phyloP scores from a whole-genome alignment of 805 yeast species.

The Lachancea thermotolerans region DNA sequence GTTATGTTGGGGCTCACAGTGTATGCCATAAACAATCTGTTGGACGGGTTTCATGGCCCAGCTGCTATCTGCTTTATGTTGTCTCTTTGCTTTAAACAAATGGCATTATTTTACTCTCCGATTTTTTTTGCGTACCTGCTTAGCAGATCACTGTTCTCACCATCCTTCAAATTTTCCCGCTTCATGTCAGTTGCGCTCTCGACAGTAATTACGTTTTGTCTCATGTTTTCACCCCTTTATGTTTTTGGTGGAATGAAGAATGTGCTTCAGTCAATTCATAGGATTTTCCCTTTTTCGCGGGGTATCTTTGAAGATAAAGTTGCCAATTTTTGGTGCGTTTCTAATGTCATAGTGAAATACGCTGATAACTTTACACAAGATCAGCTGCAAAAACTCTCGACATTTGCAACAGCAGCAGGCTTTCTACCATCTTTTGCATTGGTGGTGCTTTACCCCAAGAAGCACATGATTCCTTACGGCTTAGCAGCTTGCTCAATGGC shows the following conservation, averaged over 20 bases:
- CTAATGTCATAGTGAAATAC: slow-evolving; percentile 72
- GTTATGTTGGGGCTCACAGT: slow-evolving; percentile 89
- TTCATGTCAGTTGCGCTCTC: slow-evolving; percentile 57
- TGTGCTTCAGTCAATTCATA: slow-evolving; percentile 46
- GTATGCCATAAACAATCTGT: slow-evolving; percentile 56
- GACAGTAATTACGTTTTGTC: slow-evolving; percentile 47
- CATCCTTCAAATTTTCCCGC: slow-evolving; percentile 47
- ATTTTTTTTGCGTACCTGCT: slow-evolving; percentile 75
- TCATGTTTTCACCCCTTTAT: slow-evolving; percentile 56
- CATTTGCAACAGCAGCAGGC: slow-evolving; percentile 44
- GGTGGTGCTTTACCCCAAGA: slow-evolving; percentile 46
- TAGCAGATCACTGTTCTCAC: slow-evolving; percentile 39
- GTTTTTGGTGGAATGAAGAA: slow-evolving; percentile 34
- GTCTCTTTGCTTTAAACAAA: slow-evolving; percentile 83
- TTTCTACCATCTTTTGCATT: slow-evolving; percentile 51
- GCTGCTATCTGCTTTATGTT: slow-evolving; percentile 75
- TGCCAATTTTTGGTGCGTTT: slow-evolving; percentile 96
- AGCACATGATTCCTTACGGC: slow-evolving; percentile 57
- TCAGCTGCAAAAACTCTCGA: slow-evolving; percentile 54
- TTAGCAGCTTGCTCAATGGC: slow-evolving; percentile 80
- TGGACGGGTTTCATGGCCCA: slow-evolving; percentile 53
- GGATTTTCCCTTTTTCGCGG: slow-evolving; percentile 88
- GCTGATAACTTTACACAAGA: slow-evolving; percentile 44
- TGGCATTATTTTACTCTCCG: slow-evolving; percentile 92
- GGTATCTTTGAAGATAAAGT: slow-evolving; percentile 97